Evolutionary conservation across 306 rosid genomes (phyloP).

Genomic region (Medicago arabica): DNA sequence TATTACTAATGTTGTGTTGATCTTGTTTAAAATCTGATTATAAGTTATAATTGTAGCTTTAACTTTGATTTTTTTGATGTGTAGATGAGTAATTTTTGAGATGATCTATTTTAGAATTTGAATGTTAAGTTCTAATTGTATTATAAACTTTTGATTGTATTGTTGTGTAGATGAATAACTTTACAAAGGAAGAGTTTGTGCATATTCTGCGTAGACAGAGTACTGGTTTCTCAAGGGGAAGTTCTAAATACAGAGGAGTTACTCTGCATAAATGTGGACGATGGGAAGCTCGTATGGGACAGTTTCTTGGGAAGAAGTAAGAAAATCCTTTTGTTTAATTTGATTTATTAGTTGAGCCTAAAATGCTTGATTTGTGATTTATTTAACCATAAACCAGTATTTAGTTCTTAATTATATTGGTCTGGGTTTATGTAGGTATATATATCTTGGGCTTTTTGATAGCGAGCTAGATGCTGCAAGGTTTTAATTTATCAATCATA

Average conservation of each 20-base stretch:
- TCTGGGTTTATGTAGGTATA: slow-evolving; percentile 69
- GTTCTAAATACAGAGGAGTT: slow-evolving; percentile 92
- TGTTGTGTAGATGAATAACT: slow-evolving; percentile 70
- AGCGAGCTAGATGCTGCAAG: slow-evolving; percentile 98
- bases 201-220: slow-evolving; percentile 92
- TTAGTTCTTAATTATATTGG: slow-evolving; percentile 44
- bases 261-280: slow-evolving; percentile 94
- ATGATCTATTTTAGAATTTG: background rate
- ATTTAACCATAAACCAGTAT: slow-evolving; percentile 9
- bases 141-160: slow-evolving; percentile 3
- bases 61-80: slow-evolving; percentile 22
- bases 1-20: background rate
- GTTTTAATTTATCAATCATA: slow-evolving; percentile 47
- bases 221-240: slow-evolving; percentile 92
- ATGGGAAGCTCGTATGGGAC: slow-evolving; percentile 99
- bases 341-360: slow-evolving; percentile 5
- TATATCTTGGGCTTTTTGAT: slow-evolving; percentile 92
- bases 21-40: background rate
- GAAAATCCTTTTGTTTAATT: slow-evolving; percentile 37
- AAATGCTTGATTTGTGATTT: slow-evolving; percentile 17
- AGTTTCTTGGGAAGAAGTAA: slow-evolving; percentile 91
- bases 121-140: background rate
- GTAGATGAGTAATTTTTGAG: slow-evolving; percentile 60
- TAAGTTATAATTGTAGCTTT: background rate
- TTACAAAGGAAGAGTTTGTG: slow-evolving; percentile 87